Conservation (phyloP, 2,329 filamentous ascomycete genomes). For the Aspergillus proliferans region DNA sequence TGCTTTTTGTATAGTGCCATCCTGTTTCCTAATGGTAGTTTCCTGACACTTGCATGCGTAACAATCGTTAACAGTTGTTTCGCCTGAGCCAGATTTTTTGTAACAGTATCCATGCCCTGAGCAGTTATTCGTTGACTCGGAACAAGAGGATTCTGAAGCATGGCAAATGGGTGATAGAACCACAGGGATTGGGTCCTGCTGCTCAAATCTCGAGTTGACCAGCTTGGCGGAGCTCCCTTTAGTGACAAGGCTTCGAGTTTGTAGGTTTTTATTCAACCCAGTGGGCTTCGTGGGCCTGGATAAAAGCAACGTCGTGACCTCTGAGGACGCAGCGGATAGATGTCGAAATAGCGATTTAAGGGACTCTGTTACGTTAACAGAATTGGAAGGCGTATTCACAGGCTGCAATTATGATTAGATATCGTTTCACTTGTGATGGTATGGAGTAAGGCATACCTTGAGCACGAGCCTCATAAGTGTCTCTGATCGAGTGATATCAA, state of each 20-base stretch:
- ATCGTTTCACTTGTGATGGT: conserved; percentile 6
- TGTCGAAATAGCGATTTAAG: conserved; percentile 42
- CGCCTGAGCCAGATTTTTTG: conserved; percentile 52
- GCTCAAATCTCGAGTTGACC: background rate
- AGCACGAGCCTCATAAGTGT: conserved; percentile 23
- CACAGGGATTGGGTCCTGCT: conserved; percentile 25
- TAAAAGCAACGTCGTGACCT: conserved; percentile 51
- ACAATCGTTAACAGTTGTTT: conserved; percentile 50
- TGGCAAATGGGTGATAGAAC: conserved; percentile 69
- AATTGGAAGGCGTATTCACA: conserved; percentile 6
- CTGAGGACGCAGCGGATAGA: conserved; percentile 44
- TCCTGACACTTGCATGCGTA: conserved; percentile 70
- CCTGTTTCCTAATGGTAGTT: conserved; percentile 45
- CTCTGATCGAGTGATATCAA: conserved; percentile 17
- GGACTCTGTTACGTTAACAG: conserved; percentile 34
- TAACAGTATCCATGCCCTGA: conserved; percentile 73
- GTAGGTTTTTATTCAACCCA: background rate
- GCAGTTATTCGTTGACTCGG: conserved; percentile 67
- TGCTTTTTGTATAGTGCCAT: conserved; percentile 53
- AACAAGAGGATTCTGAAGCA: conserved; percentile 61
- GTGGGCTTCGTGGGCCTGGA: conserved; percentile 21
- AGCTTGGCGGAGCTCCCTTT: conserved; percentile 2
- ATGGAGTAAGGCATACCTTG: conserved; percentile 23
- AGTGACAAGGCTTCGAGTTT: conserved; percentile 1
- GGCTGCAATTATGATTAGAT: conserved; percentile 12